Evolutionary conservation across 2,329 filamentous ascomycete genomes (phyloP).

Genomic region (Talaromyces atroroseus): DNA sequence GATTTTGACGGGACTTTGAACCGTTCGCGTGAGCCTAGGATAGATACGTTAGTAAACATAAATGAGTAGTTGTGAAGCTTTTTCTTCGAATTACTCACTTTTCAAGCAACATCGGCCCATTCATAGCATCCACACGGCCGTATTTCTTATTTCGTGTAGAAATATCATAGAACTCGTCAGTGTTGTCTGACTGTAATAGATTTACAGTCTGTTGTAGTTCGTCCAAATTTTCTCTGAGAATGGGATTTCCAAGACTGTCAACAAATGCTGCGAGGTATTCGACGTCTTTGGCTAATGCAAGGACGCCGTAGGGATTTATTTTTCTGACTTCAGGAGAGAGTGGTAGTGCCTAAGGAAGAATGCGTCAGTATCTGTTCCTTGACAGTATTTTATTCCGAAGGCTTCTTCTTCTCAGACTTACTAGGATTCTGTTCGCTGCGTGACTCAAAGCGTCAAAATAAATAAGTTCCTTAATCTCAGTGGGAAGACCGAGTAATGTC

Average conservation of each 20-base stretch:
- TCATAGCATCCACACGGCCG: constrained; percentile 82
- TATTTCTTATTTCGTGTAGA: constrained; percentile 88
- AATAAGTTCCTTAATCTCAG: constrained; percentile 94
- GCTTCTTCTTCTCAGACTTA: constrained; percentile 31
- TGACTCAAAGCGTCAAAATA: constrained; percentile 96
- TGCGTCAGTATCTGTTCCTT: not conserved
- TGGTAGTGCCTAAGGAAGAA: constrained; percentile 59
- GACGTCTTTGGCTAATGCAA: constrained; percentile 75
- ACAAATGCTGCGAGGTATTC: constrained; percentile 82
- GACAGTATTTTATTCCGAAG: not conserved
- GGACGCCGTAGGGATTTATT: constrained; percentile 82
- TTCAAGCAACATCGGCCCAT: constrained; percentile 82
- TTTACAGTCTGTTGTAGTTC: constrained; percentile 90
- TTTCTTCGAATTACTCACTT: constrained; percentile 55
- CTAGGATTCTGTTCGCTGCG: constrained; percentile 77
- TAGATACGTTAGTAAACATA: constrained; percentile 10
- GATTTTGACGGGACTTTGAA: constrained; percentile 54
- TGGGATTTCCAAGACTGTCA: constrained; percentile 76
- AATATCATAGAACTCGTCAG: constrained; percentile 96
- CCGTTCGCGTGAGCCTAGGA: constrained; percentile 57
- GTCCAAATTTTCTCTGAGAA: constrained; percentile 81
- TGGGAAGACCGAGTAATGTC: constrained; percentile 84
- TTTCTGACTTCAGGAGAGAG: constrained; percentile 71
- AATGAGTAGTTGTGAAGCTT: not conserved
- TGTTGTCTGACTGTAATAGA: constrained; percentile 77